Evolutionary conservation across 768 basidiomycete genomes (phyloP).

Genomic region (Tephrocybe sp.): DNA sequence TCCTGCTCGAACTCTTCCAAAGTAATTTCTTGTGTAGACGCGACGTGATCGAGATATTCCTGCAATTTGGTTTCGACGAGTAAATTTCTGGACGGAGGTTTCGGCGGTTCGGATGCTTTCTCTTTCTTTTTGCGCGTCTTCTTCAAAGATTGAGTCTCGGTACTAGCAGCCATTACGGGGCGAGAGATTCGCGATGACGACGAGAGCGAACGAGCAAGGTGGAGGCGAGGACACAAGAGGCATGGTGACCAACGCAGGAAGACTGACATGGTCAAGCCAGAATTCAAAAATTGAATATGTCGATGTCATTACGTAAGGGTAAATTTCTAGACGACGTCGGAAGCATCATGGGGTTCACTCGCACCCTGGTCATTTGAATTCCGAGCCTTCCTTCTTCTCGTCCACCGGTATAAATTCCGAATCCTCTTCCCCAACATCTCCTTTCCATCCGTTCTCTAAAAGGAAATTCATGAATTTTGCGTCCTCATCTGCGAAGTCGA

Average conservation of each 20-base stretch:
- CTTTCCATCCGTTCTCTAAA: constrained; percentile 63
- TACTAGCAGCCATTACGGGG: background rate
- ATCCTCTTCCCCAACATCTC: constrained; percentile 57
- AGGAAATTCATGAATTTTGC: constrained; percentile 60
- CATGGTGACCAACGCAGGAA: constrained; percentile 13
- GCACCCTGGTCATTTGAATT: too few relatives aligned
- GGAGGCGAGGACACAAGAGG: constrained; percentile 3
- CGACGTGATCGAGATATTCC: constrained; percentile 55
- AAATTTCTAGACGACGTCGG: background rate
- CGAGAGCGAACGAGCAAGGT: background rate
- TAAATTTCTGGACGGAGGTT: constrained; percentile 22
- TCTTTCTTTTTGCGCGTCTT: constrained; percentile 6
- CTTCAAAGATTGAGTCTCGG: background rate
- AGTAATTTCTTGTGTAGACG: constrained; percentile 46
- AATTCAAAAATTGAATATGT: background rate
- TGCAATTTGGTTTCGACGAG: constrained; percentile 49
- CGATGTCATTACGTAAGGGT: background rate
- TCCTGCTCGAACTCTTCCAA: constrained; percentile 60
- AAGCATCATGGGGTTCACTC: background rate
- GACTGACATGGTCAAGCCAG: constrained; percentile 14
- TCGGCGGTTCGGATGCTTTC: background rate
- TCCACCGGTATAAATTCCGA: constrained; percentile 16
- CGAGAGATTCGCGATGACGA: background rate
- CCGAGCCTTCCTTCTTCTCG: background rate
- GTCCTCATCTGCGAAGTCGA: constrained; percentile 69